Evolutionary conservation across 352 stramenopile genomes (phyloP), one percentile per base, ranked within the genome.

Genomic region (Blastocystis sp.): DNA sequence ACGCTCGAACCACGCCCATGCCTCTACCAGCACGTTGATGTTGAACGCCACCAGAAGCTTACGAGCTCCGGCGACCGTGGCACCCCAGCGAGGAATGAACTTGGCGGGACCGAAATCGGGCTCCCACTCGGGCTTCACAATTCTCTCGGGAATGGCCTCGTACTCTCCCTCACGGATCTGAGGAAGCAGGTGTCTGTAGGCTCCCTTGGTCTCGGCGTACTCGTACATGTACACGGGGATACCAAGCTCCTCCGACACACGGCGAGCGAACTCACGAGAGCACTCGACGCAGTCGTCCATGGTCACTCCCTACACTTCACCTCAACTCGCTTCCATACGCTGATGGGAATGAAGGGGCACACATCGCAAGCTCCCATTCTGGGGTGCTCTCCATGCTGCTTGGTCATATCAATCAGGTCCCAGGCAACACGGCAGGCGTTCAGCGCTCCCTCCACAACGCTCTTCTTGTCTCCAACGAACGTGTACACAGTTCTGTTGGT

Each of bases 41-140:
- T 88, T 88, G 56, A 87, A 88, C 48, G 86, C 86, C n/a, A 88
- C 79, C 63, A 88, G 71, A 16, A 88, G 85, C 57, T 88, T 88
- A 40, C 86, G 51, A 24, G 86, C 86, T 6, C 86, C 86, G 40
- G 57, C 65, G 32, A 86, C 86, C 18, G 86, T 88, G 14, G 86
- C 86, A 16, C 86, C 86, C 84, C 86, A 88, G 48, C 44, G 64
- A 36, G 84, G 59, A 14, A 87, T 57, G 65, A 88, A 88, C 78
- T 36, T 51, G 4, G 84, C 84, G 7, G 86, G 86, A 84, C 86
- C 86, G 61, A 87, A 88, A 57, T 88, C 86, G 24, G 86, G 86
- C 56, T 87, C 79, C 84, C 84, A 88, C 34, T 87, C 86, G 18
- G 49, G 56, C 29, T 69, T 86, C 40, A 75, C 69, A 36, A 88